These are phyloP conservation scores for Tetrastigma voinierianum DNA, from an alignment of 164 flowering plant genomes.

Conservation along the genomic window DNA sequence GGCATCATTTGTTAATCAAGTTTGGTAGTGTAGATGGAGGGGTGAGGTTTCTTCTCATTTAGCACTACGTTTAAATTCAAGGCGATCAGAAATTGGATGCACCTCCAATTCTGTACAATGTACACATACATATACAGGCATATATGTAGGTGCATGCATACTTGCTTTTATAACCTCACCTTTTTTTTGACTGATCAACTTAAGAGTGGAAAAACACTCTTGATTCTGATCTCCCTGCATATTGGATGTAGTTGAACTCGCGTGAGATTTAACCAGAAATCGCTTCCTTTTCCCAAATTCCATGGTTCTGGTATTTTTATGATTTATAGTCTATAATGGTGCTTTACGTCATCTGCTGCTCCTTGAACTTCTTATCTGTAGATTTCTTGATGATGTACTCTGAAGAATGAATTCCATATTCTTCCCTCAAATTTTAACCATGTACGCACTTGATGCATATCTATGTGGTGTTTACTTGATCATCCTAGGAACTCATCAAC, in stretches of 20 bases:
- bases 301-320: neutral
- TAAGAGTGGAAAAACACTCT: too few species aligned
- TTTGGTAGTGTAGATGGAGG: conserved; percentile 97
- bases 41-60: conserved; percentile 42
- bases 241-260: too few species aligned
- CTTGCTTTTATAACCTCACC: too few species aligned
- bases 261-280: too few species aligned
- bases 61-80: too few species aligned
- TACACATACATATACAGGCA: neutral
- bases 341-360: neutral
- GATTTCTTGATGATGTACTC: neutral
- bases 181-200: too few species aligned
- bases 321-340: neutral
- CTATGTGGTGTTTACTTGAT: neutral
- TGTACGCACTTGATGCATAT: neutral
- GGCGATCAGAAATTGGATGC: too few species aligned
- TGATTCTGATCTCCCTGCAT: too few species aligned
- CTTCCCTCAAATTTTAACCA: neutral
- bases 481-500: neutral
- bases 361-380: neutral
- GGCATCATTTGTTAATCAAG: conserved; percentile 92
- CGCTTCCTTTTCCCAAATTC: too few species aligned
- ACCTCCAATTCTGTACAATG: neutral
- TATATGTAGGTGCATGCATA: neutral
- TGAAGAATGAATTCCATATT: neutral